Base-by-base conservation (phyloP, 805 yeast species). In the Candida sanyiensis region DNA sequence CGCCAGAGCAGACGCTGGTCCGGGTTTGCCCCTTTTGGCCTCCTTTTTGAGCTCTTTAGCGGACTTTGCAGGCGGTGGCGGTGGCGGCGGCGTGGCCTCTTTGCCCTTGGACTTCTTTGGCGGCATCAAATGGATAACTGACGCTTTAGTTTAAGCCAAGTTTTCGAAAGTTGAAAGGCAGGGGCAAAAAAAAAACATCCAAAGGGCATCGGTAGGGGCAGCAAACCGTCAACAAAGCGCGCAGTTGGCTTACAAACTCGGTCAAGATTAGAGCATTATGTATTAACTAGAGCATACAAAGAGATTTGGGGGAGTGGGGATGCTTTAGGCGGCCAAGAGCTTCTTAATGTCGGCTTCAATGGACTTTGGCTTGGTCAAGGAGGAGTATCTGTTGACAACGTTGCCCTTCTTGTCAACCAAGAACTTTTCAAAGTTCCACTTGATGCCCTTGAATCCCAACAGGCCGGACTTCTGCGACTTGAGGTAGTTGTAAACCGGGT, bases 391-490 rank as follows among this genome's bases (percentile, higher is more conserved):
- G 35, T 62, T 64, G 28, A 67, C 69, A 22, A 80, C 85, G 70
- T 73, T 76, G 27, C 93, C 93, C 3, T 70, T 47, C 47, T 66
- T 63, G 55, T 72, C 72, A 33, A 83, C 57, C 33, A 83, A 44
- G 59, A 83, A 83, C 65, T 83, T 83, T 57, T 82, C 89, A 55
- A 83, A 83, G 63, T 83, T 83, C 93, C 93, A 83, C 57, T 77
- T 70, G 48, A 83, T 74, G 39, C 83, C 82, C 46, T 66, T 75
- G 64, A 84, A 73, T n/a, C 94, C 87, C 13, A 83, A 64, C 16
- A 67, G 43, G 19, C 77, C 76, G 15, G 67, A 51, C 72, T 77
- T 72, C 73, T 76, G 59, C 12, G 68, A 67, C 69, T 93, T 90
- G 59, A 90, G 72, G 67, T 60, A 89, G 54, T 73, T 66, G 66